phyloP scores from a whole-genome alignment of 441 rosid species.

The Pelargonium australe region DNA sequence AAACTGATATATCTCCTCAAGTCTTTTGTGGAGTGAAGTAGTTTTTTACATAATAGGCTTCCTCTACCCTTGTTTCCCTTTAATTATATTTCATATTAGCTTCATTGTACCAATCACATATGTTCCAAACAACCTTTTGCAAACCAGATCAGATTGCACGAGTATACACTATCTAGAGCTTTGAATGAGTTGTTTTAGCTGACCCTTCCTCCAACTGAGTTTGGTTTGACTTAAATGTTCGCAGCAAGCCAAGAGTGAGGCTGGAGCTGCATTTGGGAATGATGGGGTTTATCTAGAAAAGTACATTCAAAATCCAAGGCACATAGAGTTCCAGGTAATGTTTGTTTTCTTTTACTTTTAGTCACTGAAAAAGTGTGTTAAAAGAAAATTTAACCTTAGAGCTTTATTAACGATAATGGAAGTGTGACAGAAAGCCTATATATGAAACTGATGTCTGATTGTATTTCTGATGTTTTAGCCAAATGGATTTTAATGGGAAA shows the following conservation, averaged over 20 bases:
- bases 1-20: not conserved
- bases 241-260: conserved; percentile 98
- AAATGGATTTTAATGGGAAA: not conserved
- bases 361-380: not conserved
- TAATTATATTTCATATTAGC: not conserved
- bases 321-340: conserved; percentile 91
- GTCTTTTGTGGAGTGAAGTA: not conserved
- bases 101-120: not conserved
- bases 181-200: conserved; percentile 6
- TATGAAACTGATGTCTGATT: not conserved
- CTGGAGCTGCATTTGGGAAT: conserved; percentile 98
- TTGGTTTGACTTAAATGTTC: conserved; percentile 21
- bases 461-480: not conserved
- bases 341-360: not conserved
- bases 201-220: conserved; percentile 14
- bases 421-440: not conserved
- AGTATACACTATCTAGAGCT: not conserved
- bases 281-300: conserved; percentile 95
- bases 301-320: conserved; percentile 84
- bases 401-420: not conserved
- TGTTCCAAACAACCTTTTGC: not conserved
- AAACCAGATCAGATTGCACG: not conserved
- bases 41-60: not conserved
- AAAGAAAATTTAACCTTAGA: not conserved
- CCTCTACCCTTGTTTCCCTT: conserved; percentile 1